These are phyloP conservation scores for Lactarius hatsudake DNA, from an alignment of 768 basidiomycete genomes.

Conservation along the genomic window DNA sequence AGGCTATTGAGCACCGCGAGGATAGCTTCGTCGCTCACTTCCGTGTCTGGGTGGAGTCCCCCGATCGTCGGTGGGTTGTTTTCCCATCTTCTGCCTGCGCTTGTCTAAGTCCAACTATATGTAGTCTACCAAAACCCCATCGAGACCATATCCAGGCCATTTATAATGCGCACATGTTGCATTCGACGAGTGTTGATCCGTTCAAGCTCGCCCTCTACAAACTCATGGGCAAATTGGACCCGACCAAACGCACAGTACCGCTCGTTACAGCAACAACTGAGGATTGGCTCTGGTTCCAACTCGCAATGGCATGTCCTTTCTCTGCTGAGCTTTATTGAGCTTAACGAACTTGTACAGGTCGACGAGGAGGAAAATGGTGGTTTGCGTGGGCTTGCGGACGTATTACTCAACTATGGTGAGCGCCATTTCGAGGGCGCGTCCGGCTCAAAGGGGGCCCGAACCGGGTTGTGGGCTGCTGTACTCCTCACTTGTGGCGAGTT, in stretches of 20 bases:
- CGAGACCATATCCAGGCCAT: conserved; percentile 77
- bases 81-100: neutral
- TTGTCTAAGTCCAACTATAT: conserved; percentile 7
- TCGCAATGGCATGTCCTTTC: conserved; percentile 63
- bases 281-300: conserved; percentile 98
- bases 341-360: conserved; percentile 42
- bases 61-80: conserved; percentile 63
- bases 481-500: conserved; percentile 92
- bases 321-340: neutral
- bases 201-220: conserved; percentile 97
- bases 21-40: conserved; percentile 80
- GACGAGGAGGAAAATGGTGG: conserved; percentile 83
- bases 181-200: conserved; percentile 84
- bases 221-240: conserved; percentile 89
- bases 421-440: conserved; percentile 75
- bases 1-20: conserved; percentile 74
- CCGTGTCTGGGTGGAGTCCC: conserved; percentile 77
- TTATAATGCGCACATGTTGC: conserved; percentile 87
- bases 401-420: conserved; percentile 73
- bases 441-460: conserved; percentile 54
- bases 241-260: conserved; percentile 70
- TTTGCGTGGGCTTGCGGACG: conserved; percentile 69
- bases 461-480: conserved; percentile 77
- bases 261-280: conserved; percentile 90
- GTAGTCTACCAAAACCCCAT: conserved; percentile 66